Base-by-base conservation (phyloP, 495 filamentous ascomycete species). In the Aspergillus diversus region DNA sequence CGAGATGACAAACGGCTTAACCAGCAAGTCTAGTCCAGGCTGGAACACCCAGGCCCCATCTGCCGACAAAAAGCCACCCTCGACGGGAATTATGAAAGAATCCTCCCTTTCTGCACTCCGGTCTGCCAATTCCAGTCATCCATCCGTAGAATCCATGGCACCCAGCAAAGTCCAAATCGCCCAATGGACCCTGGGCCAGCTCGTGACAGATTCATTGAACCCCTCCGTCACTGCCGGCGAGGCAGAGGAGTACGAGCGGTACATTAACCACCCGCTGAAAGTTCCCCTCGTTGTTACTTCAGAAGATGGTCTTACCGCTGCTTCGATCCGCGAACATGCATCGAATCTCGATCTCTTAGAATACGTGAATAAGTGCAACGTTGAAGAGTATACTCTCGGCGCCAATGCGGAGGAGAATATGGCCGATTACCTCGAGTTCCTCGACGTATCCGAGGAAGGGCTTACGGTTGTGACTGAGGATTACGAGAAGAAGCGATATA, bases 381-480 rank as follows among this genome's bases (percentile, higher is more conserved):
- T 78, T 6, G 71, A 75, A 61, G 75, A 78, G 13, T 60, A 60
- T 21, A 69, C 68, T 0, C 70, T 80, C 0, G 67, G 75, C 54
- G 66, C 69, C 13, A 70, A 77, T 54, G 77, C 77, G 6, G 89
- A 90, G 60, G 89, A 90, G 54, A 93, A 96, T 63, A 59, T 90
- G 55, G 83, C 82, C 42, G 84, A 90, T 58, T 97, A 93, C 71
- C 79, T 75, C 11, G 90, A 95, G 51, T 91, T 92, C 69, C 73
- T 97, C 32, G 79, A 78, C 39, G 84, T 97, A 4, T 84, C 82
- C 15, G 91, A 95, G 31, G 91, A 97, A 64, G 91, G 91, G 8
- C 77, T 99, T 34, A 92, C 90, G n/a, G 94, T 98, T 15, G 87
- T 84, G 13, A 86, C 90, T 46, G 92, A 93, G 69, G 95, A 98